phyloP scores from a whole-genome alignment of 2,329 filamentous ascomycete genomes.

The Phialophora verrucosa region DNA sequence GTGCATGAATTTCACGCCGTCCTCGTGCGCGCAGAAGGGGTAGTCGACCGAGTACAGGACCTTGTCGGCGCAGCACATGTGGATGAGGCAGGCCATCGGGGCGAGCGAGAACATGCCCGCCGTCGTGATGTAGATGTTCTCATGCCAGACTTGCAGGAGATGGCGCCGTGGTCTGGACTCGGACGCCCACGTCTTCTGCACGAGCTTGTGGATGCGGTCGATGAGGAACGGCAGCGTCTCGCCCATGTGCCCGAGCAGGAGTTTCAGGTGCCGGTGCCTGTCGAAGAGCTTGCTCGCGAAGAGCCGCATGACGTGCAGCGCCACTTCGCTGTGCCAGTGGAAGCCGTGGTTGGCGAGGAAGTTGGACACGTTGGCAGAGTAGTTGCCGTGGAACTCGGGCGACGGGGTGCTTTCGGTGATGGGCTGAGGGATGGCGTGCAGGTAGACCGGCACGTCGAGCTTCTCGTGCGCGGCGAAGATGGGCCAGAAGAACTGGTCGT shows the following conservation, averaged over 20 bases:
- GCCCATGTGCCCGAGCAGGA: slow-evolving; percentile 61
- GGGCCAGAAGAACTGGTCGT: slow-evolving; percentile 51
- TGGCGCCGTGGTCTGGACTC: slow-evolving; percentile 25
- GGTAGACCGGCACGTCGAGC: slow-evolving; percentile 59
- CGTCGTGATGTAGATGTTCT: slow-evolving; percentile 65
- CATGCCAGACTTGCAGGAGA: slow-evolving; percentile 59
- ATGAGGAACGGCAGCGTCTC: slow-evolving; percentile 62
- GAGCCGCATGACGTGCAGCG: slow-evolving; percentile 49
- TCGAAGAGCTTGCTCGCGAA: slow-evolving; percentile 63
- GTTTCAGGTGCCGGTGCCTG: slow-evolving; percentile 59
- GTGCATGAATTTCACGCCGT: slow-evolving; percentile 56
- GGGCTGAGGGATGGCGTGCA: slow-evolving; percentile 50
- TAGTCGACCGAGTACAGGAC: slow-evolving; percentile 65
- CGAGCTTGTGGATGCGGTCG: slow-evolving; percentile 46
- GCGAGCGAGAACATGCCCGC: slow-evolving; percentile 59
- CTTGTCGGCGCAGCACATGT: slow-evolving; percentile 49
- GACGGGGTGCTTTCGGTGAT: slow-evolving; percentile 41
- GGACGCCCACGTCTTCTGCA: slow-evolving; percentile 37
- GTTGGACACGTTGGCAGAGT: slow-evolving; percentile 25
- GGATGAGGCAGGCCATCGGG: slow-evolving; percentile 53
- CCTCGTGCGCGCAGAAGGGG: slow-evolving; percentile 59
- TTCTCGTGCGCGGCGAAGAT: slow-evolving; percentile 52
- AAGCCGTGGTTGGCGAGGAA: slow-evolving; percentile 33
- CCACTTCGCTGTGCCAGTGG: slow-evolving; percentile 48
- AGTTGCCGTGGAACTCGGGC: slow-evolving; percentile 29